Base-by-base conservation (phyloP, 1,284 basidiomycete species). In the Erythrobasidium hasegawianum region DNA sequence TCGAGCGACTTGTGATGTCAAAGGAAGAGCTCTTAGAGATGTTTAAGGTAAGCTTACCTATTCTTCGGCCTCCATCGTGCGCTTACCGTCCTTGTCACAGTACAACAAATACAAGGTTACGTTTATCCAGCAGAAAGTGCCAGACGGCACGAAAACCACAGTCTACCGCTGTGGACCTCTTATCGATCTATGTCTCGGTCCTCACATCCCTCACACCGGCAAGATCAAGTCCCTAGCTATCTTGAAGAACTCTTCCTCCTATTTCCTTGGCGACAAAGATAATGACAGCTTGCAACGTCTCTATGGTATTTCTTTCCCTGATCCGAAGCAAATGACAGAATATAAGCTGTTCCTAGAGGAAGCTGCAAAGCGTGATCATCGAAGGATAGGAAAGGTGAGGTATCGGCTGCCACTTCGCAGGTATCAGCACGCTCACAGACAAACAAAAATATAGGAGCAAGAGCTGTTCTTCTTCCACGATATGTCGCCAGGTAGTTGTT, bases 21-120 rank as follows among this genome's bases (percentile, higher is more conserved):
- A 99, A 98, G 79, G 90, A 97, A 79, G 87, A 88, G 45, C 83
- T 99, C 5, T 81, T 97, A 57, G 87, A 97, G 80, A 97, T 99
- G 95, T 99, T 99, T 81, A 82, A 83, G 69, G 92, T 94, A 70
- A 68, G 86, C 78, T 16, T n/a, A 13, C 13, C 1, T 18, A 1
- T 1, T 3, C 4, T 1, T 16, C 10, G 18, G 2, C 1, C 2
- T 20, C 13, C n/a, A 5, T 47, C 45, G 49, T 5, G n/a, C 29
- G 24, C 29, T 27, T 9, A 11, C 16, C 40, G 20, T 13, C 41
- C 29, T n/a, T n/a, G 64, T 13, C 57, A 27, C 75, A 96, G 91
- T 99, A 98, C 81, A 99, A 98, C 83, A 96, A 94, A 79, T 99
- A 97, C 83, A 99, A 99, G 82, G 85, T 87, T 75, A 88, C 97